Percentiles rank a stretch among this genome's conserved stretches.
Conservation (phyloP, 140 eudicot genomes). For the Anethum foeniculum region DNA sequence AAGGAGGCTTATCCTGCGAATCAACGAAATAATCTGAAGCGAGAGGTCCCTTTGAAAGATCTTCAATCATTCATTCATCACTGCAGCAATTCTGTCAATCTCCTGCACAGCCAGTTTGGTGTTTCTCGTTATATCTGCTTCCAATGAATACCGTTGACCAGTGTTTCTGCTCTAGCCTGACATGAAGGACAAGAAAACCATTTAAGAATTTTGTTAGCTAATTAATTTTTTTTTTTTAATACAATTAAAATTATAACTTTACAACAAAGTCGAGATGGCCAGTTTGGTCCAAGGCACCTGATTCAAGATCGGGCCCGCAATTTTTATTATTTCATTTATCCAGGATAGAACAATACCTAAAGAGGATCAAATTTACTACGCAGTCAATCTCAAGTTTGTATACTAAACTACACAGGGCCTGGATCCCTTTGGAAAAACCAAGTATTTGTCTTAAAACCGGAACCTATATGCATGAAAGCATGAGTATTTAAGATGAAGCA, state of each 20-base stretch:
- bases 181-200: conserved; percentile 14
- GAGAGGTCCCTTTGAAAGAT: neutral
- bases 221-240: conserved; percentile 13
- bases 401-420: neutral
- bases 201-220: neutral
- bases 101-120: too few relatives aligned
- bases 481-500: neutral
- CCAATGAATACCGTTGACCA: conserved; percentile 24
- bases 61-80: conserved; percentile 37
- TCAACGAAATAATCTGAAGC: too few relatives aligned
- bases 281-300: neutral
- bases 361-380: neutral
- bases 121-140: too few relatives aligned
- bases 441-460: too few relatives aligned
- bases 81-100: conserved; percentile 15
- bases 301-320: neutral
- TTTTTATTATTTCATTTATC: neutral
- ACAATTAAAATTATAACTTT: neutral
- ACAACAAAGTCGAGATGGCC: neutral
- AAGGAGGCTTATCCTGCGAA: too few relatives aligned
- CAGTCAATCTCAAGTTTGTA: too few relatives aligned
- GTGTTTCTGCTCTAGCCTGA: conserved; percentile 81
- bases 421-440: neutral
- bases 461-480: neutral
- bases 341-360: neutral